Conservation (phyloP, 2,329 filamentous ascomycete species). For the Colletotrichum eremochloae region DNA sequence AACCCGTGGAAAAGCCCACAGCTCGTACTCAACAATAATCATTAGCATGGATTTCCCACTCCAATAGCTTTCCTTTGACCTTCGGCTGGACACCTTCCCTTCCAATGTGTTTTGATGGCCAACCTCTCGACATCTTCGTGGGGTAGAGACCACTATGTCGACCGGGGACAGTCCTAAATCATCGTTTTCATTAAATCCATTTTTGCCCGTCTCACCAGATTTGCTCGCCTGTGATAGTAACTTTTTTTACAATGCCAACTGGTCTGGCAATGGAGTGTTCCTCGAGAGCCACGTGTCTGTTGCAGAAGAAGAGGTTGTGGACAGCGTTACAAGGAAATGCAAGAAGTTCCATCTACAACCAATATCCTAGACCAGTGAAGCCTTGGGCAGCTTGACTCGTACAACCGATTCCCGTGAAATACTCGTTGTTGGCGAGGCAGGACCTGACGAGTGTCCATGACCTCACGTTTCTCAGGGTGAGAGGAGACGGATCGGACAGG, state of each 20-base stretch:
- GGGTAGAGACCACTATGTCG: neutral
- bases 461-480: neutral
- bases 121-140: neutral
- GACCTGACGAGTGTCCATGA: neutral
- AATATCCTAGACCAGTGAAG: neutral
- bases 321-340: neutral
- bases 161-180: neutral
- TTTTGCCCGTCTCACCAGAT: neutral
- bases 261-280: neutral
- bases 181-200: neutral
- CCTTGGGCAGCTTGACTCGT: neutral
- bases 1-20: neutral
- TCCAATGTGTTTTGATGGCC: neutral
- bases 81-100: rapidly evolving
- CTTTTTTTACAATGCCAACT: neutral
- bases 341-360: neutral
- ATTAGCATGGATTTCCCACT: neutral
- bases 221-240: neutral
- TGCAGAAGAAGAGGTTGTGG: neutral
- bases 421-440: neutral
- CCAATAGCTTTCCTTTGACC: neutral
- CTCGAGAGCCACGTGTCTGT: neutral
- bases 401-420: neutral
- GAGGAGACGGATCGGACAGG: neutral
- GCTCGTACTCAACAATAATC: neutral